Base-by-base conservation (phyloP, 345 rosid species). In the Linum lewisii region DNA sequence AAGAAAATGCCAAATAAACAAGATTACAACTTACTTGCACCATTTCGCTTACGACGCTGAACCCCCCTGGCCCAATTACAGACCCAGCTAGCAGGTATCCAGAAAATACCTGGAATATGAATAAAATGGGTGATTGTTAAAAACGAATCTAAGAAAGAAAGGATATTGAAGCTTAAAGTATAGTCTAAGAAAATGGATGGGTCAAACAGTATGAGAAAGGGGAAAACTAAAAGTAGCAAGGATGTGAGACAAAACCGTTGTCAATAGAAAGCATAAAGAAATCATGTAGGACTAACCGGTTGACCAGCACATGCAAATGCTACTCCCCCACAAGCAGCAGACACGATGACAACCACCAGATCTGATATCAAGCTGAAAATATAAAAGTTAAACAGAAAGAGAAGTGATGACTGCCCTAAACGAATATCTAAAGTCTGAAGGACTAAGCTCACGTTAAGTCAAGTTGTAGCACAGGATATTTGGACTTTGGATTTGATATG, bases 231-330 rank as follows among this genome's bases (percentile, higher is more conserved):
- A 63, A 60, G 45, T 6, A 53, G 47, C 47, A 45, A 52, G 18
- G 63, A 52, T 52, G 22, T 10, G 49, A 59, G 57, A 64, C 51
- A 67, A 57, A 52, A 65, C 22, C 47, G 55, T 63, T 60, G 64
- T 67, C 16, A 37, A 63, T 25, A 54, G 55, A 45, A 55, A 61
- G 61, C 57, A 59, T 25, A 65, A 54, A 78, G 47, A 45, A 68
- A 57, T 23, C 54, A 24, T 61, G 56, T 24, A 38, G 52, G 56
- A 44, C 90, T 71, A 58, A 92, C 99, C 83, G 95, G 95, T 74
- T 88, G 99, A 68, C 99, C 97, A 81, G 95, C 95, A 76, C 93
- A 92, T 60, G 97, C 99, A 78, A 92, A 92, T 50, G 97, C 99
- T 66, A 92, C 86, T 63, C 99, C 99, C 75, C 97, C 99, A 73